Evolutionary conservation across 352 stramenopile species (phyloP).

Genomic region (Pythium sukuiense): DNA sequence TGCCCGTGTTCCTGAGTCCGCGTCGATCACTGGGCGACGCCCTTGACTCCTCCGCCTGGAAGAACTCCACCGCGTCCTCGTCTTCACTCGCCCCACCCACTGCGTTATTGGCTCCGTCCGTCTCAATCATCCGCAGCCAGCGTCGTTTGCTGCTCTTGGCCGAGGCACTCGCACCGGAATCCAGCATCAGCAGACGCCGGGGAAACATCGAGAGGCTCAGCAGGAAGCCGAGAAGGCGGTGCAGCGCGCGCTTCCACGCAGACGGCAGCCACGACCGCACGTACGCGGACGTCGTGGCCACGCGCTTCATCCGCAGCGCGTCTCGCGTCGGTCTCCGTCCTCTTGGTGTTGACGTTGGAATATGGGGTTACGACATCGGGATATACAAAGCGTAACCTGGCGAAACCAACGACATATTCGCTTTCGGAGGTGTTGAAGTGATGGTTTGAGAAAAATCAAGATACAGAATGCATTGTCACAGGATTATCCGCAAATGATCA

Average conservation of each 20-base stretch:
- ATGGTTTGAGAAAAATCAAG: background rate
- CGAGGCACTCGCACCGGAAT: background rate
- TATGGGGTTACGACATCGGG: background rate
- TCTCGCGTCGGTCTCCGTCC: slow-evolving; percentile 1
- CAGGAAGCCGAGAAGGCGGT: slow-evolving; percentile 38
- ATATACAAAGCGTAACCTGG: background rate
- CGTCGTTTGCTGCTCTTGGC: background rate
- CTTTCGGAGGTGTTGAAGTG: slow-evolving; percentile 18
- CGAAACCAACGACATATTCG: slow-evolving; percentile 9
- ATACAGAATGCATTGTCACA: background rate
- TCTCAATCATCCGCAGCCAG: slow-evolving; percentile 10
- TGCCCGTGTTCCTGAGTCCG: slow-evolving; percentile 65
- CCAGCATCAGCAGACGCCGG: slow-evolving; percentile 22
- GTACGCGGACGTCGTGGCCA: slow-evolving; percentile 23
- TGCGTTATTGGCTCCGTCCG: background rate
- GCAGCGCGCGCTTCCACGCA: slow-evolving; percentile 32
- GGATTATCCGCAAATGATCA: background rate
- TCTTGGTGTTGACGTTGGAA: background rate
- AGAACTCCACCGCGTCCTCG: slow-evolving; percentile 8
- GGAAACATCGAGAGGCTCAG: slow-evolving; percentile 27
- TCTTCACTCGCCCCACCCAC: background rate
- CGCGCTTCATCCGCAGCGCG: slow-evolving; percentile 15
- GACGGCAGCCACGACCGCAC: slow-evolving; percentile 35
- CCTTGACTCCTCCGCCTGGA: background rate
- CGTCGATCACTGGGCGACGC: slow-evolving; percentile 15